Evolutionary conservation across 2,329 filamentous ascomycete genomes (phyloP).

Genomic region (Colletotrichum melonis): DNA sequence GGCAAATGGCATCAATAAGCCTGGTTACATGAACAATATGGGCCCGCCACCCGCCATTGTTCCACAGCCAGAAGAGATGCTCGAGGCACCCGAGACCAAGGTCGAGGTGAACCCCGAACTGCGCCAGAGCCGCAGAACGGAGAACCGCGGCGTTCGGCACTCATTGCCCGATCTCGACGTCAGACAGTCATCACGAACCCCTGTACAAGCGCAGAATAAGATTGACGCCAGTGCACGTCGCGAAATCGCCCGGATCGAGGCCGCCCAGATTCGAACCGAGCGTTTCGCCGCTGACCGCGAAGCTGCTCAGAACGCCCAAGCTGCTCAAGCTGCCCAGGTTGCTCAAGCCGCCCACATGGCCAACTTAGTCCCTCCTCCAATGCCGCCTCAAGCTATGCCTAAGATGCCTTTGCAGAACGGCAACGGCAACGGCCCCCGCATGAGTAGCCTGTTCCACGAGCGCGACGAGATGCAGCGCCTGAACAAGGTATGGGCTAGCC

Average conservation of each 20-base stretch:
- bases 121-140: constrained; percentile 56
- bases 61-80: constrained; percentile 35
- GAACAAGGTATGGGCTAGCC: constrained; percentile 66
- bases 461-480: constrained; percentile 62
- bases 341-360: constrained; percentile 39
- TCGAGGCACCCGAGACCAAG: constrained; percentile 24
- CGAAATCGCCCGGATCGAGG: constrained; percentile 64
- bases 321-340: constrained; percentile 46
- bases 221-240: constrained; percentile 61
- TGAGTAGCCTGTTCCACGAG: constrained; percentile 52
- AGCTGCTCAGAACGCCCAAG: constrained; percentile 43
- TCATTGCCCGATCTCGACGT: constrained; percentile 49
- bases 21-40: constrained; percentile 11
- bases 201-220: constrained; percentile 54
- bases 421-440: constrained; percentile 13
- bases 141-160: constrained; percentile 46
- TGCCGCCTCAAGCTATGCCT: constrained; percentile 16
- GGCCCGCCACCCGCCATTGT: constrained; percentile 25
- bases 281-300: constrained; percentile 57
- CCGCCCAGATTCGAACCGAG: constrained; percentile 62
- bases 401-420: constrained; percentile 25
- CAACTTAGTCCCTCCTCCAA: constrained; percentile 1
- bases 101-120: constrained; percentile 47
- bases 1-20: constrained; percentile 44
- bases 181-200: constrained; percentile 47